Evolutionary conservation across 75 land plant species (phyloP).

Genomic region (Pseudotsuga menziesii): DNA sequence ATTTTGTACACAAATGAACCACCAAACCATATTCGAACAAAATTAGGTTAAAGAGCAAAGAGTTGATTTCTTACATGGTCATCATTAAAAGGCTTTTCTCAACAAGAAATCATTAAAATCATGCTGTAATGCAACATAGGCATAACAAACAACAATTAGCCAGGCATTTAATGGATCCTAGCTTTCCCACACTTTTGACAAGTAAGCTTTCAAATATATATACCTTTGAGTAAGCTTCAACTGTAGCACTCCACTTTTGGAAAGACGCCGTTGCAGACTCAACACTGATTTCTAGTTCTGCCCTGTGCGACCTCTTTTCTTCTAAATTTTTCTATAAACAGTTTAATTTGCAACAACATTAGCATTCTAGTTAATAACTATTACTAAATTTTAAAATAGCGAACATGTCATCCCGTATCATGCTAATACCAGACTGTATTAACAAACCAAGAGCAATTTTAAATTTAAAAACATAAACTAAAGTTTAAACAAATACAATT

Average conservation of each 20-base stretch:
- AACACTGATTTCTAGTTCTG: slow-evolving; percentile 42
- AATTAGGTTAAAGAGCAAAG: neutral
- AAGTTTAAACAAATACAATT: no score
- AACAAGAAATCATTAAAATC: neutral
- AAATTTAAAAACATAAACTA: no score
- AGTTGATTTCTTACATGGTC: neutral
- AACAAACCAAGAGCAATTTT: no score
- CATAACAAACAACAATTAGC: neutral
- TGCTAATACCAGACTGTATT: no score
- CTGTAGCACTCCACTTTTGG: slow-evolving; percentile 35
- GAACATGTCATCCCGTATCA: no score
- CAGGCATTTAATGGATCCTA: no score
- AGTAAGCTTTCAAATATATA: neutral
- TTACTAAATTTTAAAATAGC: no score
- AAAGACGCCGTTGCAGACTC: slow-evolving; percentile 38
- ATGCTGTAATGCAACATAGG: neutral
- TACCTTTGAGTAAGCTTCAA: slow-evolving; percentile 64
- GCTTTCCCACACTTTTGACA: no score
- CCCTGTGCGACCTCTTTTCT: slow-evolving; percentile 22
- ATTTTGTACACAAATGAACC: no score
- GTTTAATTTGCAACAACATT: no score
- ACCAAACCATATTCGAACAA: neutral
- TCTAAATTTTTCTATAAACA: no score
- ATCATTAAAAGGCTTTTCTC: neutral
- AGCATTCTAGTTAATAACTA: no score